Base-by-base conservation (phyloP, 345 rosid genomes). In the Aurinia saxatilis region DNA sequence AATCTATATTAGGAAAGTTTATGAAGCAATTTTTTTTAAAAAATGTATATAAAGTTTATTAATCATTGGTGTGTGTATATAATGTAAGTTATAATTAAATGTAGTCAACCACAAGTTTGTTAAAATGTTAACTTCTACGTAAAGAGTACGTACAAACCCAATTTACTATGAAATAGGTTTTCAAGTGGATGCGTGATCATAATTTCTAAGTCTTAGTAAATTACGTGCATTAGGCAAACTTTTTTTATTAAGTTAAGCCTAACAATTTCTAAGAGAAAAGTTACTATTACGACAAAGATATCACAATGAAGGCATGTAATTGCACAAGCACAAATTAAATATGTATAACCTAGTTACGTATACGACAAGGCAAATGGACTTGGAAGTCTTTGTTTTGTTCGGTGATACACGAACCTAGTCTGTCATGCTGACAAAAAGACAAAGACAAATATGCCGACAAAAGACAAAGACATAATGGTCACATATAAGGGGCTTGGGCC, bases 341-440 rank as follows among this genome's bases (percentile, higher is more conserved):
- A 4, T 8, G 42, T 44, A 59, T 33, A 21, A 44, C 44, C 0
- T 41, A 9, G 17, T 54, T 23, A 44, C 54, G 54, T 65, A 8
- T 53, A 53, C 37, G 46, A 44, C 21, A 65, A 34, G 61, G 61
- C 13, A 53, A 45, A n/a, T 5, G 2, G 61, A 42, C 60, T 33
- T 33, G 35, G 17, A 21, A 54, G 62, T 54, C 54, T 54, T 54
- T 54, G 61, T 15, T 34, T 54, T 65, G 25, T 65, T 45, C 38
- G 11, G 45, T n/a, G 29, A 53, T 1, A 6, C 30, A 5, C 25
- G 4, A 21, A 21, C 41, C 30, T 49, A 50, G 57, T 63, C 13
- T 7, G 13, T 39, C 34, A 53, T 31, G 29, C 60, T 5, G 16
- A 55, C 55, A n/a, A 1, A 53, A 15, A 29, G 30, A 37, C 10